Percentiles rank a stretch among this genome's conserved stretches.
These are phyloP conservation scores for Aspergillus brasiliensis DNA, from an alignment of 2,329 filamentous ascomycete genomes.

Conservation along the genomic window DNA sequence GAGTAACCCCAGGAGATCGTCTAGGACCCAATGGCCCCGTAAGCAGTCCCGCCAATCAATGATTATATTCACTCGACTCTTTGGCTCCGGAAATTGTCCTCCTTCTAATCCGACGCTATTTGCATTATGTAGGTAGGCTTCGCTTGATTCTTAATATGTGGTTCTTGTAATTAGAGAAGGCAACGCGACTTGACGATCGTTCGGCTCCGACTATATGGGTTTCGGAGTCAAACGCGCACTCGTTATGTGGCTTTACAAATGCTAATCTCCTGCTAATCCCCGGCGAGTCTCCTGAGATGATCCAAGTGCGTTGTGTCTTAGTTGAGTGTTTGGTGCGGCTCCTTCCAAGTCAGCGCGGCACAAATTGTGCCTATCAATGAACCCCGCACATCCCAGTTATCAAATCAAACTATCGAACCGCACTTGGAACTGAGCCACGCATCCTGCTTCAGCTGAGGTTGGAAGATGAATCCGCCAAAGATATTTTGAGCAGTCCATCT, in stretches of 20 bases:
- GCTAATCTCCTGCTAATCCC: background rate
- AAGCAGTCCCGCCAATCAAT: background rate
- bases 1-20: constrained; percentile 1
- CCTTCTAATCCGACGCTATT: background rate
- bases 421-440: background rate
- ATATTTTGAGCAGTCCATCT: background rate
- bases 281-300: too few relatives aligned
- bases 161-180: background rate
- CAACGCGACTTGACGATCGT: background rate
- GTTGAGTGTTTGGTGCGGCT: background rate
- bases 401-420: background rate
- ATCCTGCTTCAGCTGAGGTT: background rate
- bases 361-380: background rate
- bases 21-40: background rate
- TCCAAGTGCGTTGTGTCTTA: background rate
- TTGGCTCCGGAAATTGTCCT: constrained; percentile 6
- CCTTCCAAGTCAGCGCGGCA: background rate
- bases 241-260: background rate
- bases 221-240: background rate
- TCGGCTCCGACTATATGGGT: background rate
- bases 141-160: background rate
- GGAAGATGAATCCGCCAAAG: background rate
- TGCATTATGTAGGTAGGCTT: constrained; percentile 1
- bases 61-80: background rate
- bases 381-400: background rate